Evolutionary conservation across 139 green algal species (phyloP).

Genomic region (Chlorella sp.): DNA sequence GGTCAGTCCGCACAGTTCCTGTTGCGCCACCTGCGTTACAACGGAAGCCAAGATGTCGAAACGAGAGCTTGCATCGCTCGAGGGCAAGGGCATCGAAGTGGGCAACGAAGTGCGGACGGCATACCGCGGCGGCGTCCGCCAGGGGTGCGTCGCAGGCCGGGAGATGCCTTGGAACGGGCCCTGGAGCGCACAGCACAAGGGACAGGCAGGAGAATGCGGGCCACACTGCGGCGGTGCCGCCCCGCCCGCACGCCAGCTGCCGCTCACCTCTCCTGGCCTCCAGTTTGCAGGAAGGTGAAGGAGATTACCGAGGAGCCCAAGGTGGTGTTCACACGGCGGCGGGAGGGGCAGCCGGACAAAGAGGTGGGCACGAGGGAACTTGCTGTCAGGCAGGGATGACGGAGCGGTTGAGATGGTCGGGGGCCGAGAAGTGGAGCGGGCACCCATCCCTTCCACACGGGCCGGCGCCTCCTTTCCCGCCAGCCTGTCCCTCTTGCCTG

Average conservation of each 20-base stretch:
- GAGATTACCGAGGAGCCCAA: neutral
- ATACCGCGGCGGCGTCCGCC: constrained; percentile 13
- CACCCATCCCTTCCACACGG: neutral
- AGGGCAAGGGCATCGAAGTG: neutral
- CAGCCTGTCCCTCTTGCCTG: too few species aligned
- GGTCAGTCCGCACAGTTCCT: too few species aligned
- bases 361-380: neutral
- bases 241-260: neutral
- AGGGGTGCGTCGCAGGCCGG: neutral
- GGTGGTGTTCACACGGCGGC: constrained; percentile 28
- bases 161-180: neutral
- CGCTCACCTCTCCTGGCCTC: neutral
- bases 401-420: too few species aligned
- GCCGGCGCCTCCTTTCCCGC: too few species aligned
- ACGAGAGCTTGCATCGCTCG: neutral
- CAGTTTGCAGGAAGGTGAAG: neutral
- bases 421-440: neutral
- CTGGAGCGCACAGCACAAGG: neutral
- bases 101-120: constrained; percentile 12
- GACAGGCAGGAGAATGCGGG: too few species aligned
- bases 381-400: too few species aligned
- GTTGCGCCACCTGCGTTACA: too few species aligned
- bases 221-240: neutral
- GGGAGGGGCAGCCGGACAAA: constrained; percentile 20
- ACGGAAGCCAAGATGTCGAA: neutral